Evolutionary conservation across 208 protist species (phyloP).

Genomic region (Trypanosoma platydactyli): DNA sequence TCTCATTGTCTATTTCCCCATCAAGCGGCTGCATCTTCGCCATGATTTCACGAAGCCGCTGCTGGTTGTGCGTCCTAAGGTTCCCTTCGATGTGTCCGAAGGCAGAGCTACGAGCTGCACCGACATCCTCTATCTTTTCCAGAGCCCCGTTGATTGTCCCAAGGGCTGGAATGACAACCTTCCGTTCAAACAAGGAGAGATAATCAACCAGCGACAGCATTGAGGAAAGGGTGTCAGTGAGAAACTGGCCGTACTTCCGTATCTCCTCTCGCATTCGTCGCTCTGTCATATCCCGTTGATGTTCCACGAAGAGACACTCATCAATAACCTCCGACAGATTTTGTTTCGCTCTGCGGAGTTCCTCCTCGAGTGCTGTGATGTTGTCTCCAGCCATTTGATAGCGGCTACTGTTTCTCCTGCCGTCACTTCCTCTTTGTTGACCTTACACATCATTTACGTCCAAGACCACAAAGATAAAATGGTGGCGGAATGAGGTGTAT

Average conservation of each 20-base stretch:
- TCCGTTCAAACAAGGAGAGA: constrained; percentile 19
- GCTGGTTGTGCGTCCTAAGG: constrained; percentile 2
- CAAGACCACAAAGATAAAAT: no score
- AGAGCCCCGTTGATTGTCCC: constrained; percentile 19
- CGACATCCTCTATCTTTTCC: constrained; percentile 1
- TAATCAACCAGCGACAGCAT: constrained; percentile 29
- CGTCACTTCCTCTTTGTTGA: background rate
- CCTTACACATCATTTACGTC: background rate
- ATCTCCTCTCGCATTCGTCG: constrained; percentile 33
- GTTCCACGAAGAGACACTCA: constrained; percentile 73
- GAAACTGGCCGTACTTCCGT: constrained; percentile 19
- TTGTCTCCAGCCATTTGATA: background rate
- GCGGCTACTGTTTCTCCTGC: background rate
- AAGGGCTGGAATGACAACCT: constrained; percentile 23
- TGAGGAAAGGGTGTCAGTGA: constrained; percentile 25
- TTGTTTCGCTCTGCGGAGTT: constrained; percentile 36
- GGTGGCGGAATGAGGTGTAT: background rate
- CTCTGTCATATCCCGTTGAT: constrained; percentile 53
- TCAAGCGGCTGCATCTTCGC: constrained; percentile 6
- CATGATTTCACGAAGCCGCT: constrained; percentile 3
- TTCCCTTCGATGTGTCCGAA: constrained; percentile 9
- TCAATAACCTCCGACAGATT: constrained; percentile 74
- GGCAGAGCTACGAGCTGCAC: constrained; percentile 7
- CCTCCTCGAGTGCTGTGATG: constrained; percentile 2
- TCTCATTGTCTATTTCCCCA: constrained; percentile 3